Base-by-base conservation (phyloP, 2,329 filamentous ascomycete genomes). In the Fusarium annulatum region DNA sequence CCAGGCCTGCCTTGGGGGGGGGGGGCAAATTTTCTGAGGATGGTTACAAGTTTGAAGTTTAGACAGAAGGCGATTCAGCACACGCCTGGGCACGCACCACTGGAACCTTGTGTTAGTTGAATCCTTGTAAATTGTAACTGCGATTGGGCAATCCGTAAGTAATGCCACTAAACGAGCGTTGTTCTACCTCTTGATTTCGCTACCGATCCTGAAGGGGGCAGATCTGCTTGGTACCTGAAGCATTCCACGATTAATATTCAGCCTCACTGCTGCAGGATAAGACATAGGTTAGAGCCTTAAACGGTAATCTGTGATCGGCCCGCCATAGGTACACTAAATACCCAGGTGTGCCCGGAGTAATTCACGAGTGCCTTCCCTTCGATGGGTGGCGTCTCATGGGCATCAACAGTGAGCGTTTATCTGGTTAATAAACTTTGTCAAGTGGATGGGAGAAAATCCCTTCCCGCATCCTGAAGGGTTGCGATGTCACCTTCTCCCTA, bases 361-460 rank as follows among this genome's bases (percentile, higher is more conserved):
- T 53, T 61, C 38, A 55, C 14, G 51, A 65, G 60, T 49, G 53
- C 39, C 46, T 59, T 41, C 51, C 23, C 26, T 57, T 67, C 19
- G 52, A 63, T 53, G 55, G 52, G 69, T 72, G 64, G 74, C 72
- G 73, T 64, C 60, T 64, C 56, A 56, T 72, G 67, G 64, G 74
- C 64, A 73, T 75, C 67, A 64, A 55, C 68, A 66, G 19, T 21
- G 51, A 67, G 49, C 61, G 60, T 65, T 69, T 26, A 46, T 33
- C 19, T 56, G 26, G 38, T 42, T 43, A 77, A 74, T 43, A 77
- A 74, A 72, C 62, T 76, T 59, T 64, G 65, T 68, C 52, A 61
- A 66, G 68, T 75, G 62, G 42, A 73, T 69, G 51, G 34, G 34
- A 52, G 38, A 19, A 62, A 53, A 56, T 76, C 73, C 60, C 49